These are phyloP conservation scores for Ophiosphaerella herpotricha DNA, from an alignment of 2,329 filamentous ascomycete genomes.

Conservation along the genomic window DNA sequence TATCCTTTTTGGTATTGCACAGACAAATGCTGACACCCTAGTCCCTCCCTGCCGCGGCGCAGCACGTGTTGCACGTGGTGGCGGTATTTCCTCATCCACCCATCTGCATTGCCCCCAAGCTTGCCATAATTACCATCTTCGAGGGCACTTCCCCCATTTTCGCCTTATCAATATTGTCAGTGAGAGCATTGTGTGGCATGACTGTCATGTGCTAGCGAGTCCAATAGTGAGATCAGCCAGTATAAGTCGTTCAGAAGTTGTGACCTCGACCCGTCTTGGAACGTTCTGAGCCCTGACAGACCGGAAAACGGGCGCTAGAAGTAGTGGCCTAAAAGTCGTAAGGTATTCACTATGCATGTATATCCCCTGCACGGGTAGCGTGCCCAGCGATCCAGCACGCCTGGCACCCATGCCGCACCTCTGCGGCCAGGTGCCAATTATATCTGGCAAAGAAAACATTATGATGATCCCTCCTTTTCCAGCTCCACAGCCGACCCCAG, in stretches of 20 bases:
- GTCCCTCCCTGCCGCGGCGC: neutral
- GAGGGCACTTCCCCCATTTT: neutral
- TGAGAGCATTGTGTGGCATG: slow-evolving; percentile 1
- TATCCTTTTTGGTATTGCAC: slow-evolving; percentile 18
- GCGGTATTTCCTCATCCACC: slow-evolving; percentile 11
- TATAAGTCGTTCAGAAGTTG: slow-evolving; percentile 7
- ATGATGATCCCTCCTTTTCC: slow-evolving; percentile 21
- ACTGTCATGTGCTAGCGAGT: neutral
- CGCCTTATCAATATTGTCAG: slow-evolving; percentile 1
- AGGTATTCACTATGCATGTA: too few species aligned
- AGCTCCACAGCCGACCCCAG: slow-evolving; percentile 10
- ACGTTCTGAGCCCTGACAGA: neutral
- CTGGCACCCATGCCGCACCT: slow-evolving; percentile 16
- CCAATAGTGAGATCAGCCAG: neutral
- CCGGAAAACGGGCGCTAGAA: slow-evolving; percentile 11
- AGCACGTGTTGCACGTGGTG: slow-evolving; percentile 26
- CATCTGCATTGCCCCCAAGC: slow-evolving; percentile 9
- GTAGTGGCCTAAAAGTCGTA: slow-evolving; percentile 7
- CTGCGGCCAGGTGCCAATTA: slow-evolving; percentile 20
- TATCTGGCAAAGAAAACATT: slow-evolving; percentile 15
- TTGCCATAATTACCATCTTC: slow-evolving; percentile 12
- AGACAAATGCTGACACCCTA: slow-evolving; percentile 12
- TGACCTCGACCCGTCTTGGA: slow-evolving; percentile 5
- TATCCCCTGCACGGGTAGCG: slow-evolving; percentile 6
- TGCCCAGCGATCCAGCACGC: slow-evolving; percentile 18